Evolutionary conservation across 148 eudicot species (phyloP).

Genomic region (Beta vulgaris): DNA sequence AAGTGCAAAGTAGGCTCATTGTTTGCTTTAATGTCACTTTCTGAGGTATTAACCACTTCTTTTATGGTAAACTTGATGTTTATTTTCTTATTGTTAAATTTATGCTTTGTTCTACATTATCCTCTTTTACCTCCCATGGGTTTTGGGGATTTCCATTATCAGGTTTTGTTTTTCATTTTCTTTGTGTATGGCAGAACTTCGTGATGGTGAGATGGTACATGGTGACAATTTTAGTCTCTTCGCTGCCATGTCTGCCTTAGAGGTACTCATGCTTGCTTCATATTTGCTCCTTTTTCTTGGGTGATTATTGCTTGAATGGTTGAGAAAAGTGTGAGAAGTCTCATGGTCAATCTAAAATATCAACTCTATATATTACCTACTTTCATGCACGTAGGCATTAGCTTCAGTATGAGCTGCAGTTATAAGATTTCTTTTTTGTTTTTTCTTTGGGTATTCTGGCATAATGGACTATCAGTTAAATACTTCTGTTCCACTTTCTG

Average conservation of each 20-base stretch:
- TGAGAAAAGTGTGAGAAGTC: background rate
- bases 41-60: background rate
- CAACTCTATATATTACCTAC: background rate
- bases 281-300: background rate
- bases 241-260: slow-evolving; percentile 98
- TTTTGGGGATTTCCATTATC: too few relatives aligned
- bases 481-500: background rate
- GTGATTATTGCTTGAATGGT: background rate
- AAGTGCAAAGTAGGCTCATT: background rate
- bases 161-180: slow-evolving; percentile 3
- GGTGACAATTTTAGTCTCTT: slow-evolving; percentile 93
- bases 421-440: background rate
- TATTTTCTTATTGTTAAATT: background rate
- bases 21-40: background rate
- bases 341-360: background rate
- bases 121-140: too few relatives aligned
- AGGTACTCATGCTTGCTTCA: slow-evolving; percentile 49
- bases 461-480: background rate
- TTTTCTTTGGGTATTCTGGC: too few relatives aligned
- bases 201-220: slow-evolving; percentile 73
- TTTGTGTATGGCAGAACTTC: slow-evolving; percentile 59
- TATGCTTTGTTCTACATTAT: too few relatives aligned
- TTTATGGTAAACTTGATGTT: background rate
- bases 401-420: background rate
- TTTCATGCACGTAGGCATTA: background rate